A percentile compares a stretch with the other conserved stretches of the same genome.
phyloP scores from a whole-genome alignment of 805 yeast genomes.

The Candida stauntonica region DNA sequence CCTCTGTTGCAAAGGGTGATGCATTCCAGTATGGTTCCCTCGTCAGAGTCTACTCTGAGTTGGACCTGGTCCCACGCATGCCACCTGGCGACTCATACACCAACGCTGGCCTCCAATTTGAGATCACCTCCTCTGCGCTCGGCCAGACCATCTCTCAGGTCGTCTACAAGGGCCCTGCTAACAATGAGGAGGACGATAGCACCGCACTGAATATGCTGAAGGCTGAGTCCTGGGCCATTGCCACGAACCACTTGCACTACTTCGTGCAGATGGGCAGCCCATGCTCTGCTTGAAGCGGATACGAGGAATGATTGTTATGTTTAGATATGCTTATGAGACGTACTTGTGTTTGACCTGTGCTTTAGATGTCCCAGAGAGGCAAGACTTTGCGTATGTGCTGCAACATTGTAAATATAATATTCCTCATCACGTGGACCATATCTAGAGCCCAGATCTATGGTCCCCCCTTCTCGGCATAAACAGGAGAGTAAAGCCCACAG shows the following conservation, averaged over 20 bases:
- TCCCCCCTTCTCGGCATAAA: too few species aligned
- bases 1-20: conserved; percentile 30
- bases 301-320: too few species aligned
- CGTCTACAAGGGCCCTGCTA: not conserved
- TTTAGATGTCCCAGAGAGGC: too few species aligned
- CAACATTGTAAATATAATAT: too few species aligned
- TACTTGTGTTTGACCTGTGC: too few species aligned
- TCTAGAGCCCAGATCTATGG: too few species aligned
- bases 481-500: too few species aligned
- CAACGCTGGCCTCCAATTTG: conserved; percentile 33
- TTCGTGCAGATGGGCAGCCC: not conserved
- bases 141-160: conserved; percentile 9
- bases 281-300: not conserved
- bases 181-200: not conserved
- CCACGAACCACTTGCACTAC: not conserved
- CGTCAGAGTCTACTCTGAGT: conserved; percentile 52
- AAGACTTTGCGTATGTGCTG: too few species aligned
- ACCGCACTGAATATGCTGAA: not conserved
- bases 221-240: not conserved
- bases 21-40: conserved; percentile 27
- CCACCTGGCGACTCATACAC: conserved; percentile 44
- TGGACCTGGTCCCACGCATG: conserved; percentile 54
- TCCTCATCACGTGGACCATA: too few species aligned
- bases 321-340: too few species aligned
- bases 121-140: conserved; percentile 30